These are phyloP conservation scores for Pestalotiopsis sp. DNA, from an alignment of 2,329 filamentous ascomycete species.

Conservation along the genomic window DNA sequence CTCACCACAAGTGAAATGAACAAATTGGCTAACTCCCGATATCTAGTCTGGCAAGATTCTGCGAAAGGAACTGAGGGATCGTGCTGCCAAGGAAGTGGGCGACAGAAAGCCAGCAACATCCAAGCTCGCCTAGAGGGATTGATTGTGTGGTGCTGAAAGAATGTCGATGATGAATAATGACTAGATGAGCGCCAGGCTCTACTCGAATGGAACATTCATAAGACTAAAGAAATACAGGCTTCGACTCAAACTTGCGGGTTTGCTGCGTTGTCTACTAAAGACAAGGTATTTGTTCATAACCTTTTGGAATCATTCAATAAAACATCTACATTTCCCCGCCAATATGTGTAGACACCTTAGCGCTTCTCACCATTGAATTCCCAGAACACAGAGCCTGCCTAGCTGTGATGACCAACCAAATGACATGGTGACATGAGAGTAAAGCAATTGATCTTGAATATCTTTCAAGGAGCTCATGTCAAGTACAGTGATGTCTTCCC, in stretches of 20 bases:
- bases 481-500: conserved; percentile 40
- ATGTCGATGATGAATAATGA: background rate
- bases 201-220: background rate
- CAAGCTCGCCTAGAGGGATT: conserved; percentile 3
- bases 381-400: conserved; percentile 43
- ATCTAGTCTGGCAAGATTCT: conserved; percentile 67
- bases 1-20: background rate
- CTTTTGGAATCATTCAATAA: too few species aligned
- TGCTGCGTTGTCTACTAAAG: too few species aligned
- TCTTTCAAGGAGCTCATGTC: conserved; percentile 43
- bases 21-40: conserved; percentile 22
- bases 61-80: conserved; percentile 60
- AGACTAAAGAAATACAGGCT: background rate
- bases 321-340: too few species aligned
- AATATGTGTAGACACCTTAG: background rate
- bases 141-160: too few species aligned
- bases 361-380: conserved; percentile 41
- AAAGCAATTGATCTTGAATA: conserved; percentile 54
- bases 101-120: conserved; percentile 34
- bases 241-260: background rate
- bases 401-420: conserved; percentile 54
- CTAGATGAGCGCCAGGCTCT: background rate
- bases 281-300: too few species aligned
- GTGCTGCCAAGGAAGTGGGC: conserved; percentile 56
- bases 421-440: conserved; percentile 53